These are phyloP conservation scores for Thecaphora frezii DNA, from an alignment of 1,284 basidiomycete genomes.

Conservation along the genomic window DNA sequence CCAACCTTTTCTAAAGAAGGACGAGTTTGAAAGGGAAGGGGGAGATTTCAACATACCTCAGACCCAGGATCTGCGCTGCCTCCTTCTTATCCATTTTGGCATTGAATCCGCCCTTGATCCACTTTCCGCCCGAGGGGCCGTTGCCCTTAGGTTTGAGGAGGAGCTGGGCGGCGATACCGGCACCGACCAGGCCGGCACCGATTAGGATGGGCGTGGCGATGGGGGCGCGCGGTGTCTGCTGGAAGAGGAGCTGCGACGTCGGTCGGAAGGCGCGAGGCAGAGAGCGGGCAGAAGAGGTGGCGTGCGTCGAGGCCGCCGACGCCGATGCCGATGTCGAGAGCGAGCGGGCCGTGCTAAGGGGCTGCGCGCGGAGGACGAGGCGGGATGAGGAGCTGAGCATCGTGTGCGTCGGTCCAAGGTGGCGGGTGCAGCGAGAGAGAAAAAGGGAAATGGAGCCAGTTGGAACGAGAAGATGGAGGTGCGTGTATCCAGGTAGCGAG, in stretches of 20 bases:
- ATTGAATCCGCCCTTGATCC: conserved; percentile 91
- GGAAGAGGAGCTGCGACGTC: conserved; percentile 21
- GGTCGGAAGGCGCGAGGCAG: conserved; percentile 19
- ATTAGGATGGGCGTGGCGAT: conserved; percentile 49
- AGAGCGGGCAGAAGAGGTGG: not conserved
- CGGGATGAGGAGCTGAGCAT: no score
- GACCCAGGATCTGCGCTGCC: conserved; percentile 85
- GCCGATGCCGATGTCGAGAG: not conserved
- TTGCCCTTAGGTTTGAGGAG: conserved; percentile 52
- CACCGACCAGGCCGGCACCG: conserved; percentile 46
- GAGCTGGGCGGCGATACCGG: conserved; percentile 45
- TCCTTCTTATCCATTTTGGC: conserved; percentile 93
- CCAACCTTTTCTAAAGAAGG: no score
- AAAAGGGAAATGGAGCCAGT: no score
- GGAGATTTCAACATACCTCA: conserved; percentile 58
- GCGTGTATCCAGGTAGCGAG: not conserved
- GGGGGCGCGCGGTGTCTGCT: conserved; percentile 22
- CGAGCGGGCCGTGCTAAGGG: no score
- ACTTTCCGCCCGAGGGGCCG: conserved; percentile 70
- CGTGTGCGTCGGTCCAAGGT: no score
- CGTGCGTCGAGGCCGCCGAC: not conserved
- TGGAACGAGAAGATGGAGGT: no score
- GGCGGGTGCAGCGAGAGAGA: no score
- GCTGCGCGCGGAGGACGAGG: no score
- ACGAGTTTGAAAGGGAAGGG: no score